Base-by-base conservation (phyloP, 495 filamentous ascomycete species). In the Penicillium maclennaniae region DNA sequence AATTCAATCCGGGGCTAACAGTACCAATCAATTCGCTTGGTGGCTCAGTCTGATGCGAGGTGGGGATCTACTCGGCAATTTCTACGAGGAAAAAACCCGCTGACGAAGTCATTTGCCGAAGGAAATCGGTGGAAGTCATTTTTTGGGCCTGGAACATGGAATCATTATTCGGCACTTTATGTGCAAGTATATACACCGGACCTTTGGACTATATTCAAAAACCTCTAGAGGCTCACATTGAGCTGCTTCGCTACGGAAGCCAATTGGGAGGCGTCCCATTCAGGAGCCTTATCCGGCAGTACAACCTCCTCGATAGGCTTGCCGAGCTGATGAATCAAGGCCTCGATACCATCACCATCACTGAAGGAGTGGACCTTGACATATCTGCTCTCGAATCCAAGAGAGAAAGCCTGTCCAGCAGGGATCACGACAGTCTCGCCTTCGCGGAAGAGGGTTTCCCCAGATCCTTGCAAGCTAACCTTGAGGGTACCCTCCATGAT, bases 341-440 rank as follows among this genome's bases (percentile, higher is more conserved):
- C 48, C 49, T 72, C 69, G 42, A 72, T 69, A 23, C 74, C 74
- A 61, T 73, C 62, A 7, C 74, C 74, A 59, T 72, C 72, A 1
- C 67, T 63, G 53, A 73, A 77, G 2, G 70, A 69, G 65, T 71
- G 75, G 3, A 71, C 58, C 16, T 66, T 68, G 20, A 74, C 71
- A 64, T 67, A 77, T 49, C 56, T 58, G 56, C 69, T 73, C 48
- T 63, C 67, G 36, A 70, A 73, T 15, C 54, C 63, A 48, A 75
- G 54, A 0, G 64, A 59, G 49, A 70, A 77, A 4, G 62, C 63
- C 59, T 70, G 65, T 15, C 71, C 71, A 28, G 69, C 70, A 27
- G 72, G 72, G 49, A 75, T 63, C 20, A 74, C 69, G 10, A 70
- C 66, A 12, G 72, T 75, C 57, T 77, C 73, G 7, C 69, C 69